phyloP scores from a whole-genome alignment of 345 rosid genomes.

The Carallia pectinifolia region DNA sequence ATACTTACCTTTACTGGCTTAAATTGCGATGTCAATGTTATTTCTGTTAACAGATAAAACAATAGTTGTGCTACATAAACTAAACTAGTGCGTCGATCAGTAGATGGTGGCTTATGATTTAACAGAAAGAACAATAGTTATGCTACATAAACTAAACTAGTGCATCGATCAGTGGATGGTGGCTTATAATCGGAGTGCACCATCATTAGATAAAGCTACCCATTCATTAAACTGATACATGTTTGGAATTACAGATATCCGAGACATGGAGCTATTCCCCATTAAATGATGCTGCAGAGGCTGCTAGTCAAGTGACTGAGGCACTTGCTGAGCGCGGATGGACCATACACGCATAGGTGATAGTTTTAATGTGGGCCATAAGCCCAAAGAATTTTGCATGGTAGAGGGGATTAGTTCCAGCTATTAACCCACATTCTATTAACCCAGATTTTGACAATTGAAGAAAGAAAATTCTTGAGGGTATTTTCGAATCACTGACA shows the following conservation, averaged over 20 bases:
- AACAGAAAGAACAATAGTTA: neutral
- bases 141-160: neutral
- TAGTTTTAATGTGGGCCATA: neutral
- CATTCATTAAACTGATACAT: neutral
- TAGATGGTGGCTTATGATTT: neutral
- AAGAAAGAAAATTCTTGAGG: neutral
- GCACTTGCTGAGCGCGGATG: slow-evolving; percentile 25
- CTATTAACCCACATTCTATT: neutral
- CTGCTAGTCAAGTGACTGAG: slow-evolving; percentile 18
- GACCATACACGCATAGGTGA: slow-evolving; percentile 1
- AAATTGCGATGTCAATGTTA: neutral
- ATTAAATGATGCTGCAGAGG: slow-evolving; percentile 25
- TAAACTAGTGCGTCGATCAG: neutral
- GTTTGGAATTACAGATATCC: slow-evolving; percentile 22
- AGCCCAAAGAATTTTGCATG: neutral
- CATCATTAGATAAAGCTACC: neutral
- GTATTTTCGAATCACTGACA: neutral
- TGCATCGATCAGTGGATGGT: neutral
- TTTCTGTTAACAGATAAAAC: neutral
- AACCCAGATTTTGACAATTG: neutral
- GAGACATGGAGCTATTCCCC: slow-evolving; percentile 32
- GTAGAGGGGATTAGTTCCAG: neutral
- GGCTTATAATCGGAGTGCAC: neutral
- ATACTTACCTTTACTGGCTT: neutral
- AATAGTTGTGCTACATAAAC: neutral